Conservation (phyloP, 176 grass and related monocot species). For the Musa schizocarpa region DNA sequence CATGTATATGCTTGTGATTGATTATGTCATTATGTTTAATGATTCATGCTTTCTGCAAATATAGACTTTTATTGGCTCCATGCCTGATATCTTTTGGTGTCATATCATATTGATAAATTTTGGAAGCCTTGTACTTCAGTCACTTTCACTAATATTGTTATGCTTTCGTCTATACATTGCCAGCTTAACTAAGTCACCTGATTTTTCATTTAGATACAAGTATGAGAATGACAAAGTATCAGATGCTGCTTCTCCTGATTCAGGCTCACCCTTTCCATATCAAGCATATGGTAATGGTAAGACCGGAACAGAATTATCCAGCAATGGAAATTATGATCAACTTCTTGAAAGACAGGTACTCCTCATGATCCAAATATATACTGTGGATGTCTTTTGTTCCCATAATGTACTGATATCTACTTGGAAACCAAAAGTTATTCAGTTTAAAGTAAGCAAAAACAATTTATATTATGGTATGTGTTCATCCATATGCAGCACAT, state of each 20-base stretch:
- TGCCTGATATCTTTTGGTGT: too few relatives aligned
- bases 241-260: conserved; percentile 93
- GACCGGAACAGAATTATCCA: conserved; percentile 69
- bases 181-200: neutral
- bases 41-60: neutral
- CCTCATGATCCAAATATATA: neutral
- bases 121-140: neutral
- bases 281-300: conserved; percentile 97
- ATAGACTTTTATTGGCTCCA: neutral
- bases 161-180: conserved; percentile 19
- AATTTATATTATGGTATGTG: too few relatives aligned
- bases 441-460: too few relatives aligned
- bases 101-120: neutral
- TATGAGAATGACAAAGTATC: conserved; percentile 97
- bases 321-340: conserved; percentile 86
- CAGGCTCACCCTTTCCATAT: conserved; percentile 95
- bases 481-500: too few relatives aligned
- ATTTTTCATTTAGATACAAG: conserved; percentile 78
- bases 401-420: neutral
- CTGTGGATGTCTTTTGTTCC: neutral
- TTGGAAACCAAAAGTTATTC: too few relatives aligned
- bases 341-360: conserved; percentile 95
- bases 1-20: neutral
- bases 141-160: conserved; percentile 18
- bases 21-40: neutral